Base-by-base conservation (phyloP, 2,329 filamentous ascomycete species). In the Pestalotiopsis sp. region DNA sequence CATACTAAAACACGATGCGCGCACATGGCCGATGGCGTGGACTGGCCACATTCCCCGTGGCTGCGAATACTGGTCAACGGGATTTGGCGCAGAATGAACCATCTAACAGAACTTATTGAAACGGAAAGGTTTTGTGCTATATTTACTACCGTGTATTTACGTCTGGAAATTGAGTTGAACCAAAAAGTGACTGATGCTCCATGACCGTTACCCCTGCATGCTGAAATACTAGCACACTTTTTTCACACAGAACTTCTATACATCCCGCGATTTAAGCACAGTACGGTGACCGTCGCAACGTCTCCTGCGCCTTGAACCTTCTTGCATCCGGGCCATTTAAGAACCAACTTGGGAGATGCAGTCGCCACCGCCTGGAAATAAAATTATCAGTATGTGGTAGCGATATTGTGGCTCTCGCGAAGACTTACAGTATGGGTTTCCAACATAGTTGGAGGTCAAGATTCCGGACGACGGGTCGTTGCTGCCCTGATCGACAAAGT, bases 401-500 rank as follows among this genome's bases (percentile, higher is more conserved):
- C 40, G 40, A n/a, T 3, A 44, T 48, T 48, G 14, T 48, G 40
- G 40, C 40, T n/a, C 3, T 48, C 14, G 7, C 0, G 13, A 3
- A 6, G 26, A 65, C 68, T 67, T 65, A 68, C 68, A 70, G 48
- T 62, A 70, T 24, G 68, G 68, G 60, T 68, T 65, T 17, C 64
- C 66, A 22, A 70, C 70, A 58, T 71, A 71, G 66, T 71, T 71
- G 61, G 67, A 71, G 13, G 70, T 71, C 38, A 71, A 56, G 58
- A 71, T 71, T 3, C 70, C 70, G 3, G 58, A 64, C 3, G 68
- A 70, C 0, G 70, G 70, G 67, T 70, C 66, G 44, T 71, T 71
- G 64, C 67, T 70, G 20, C 60, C 64, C 67, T 69, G 38, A 38
- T 71, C 70, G 62, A 71, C 68, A 44, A 68, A 71, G 62, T 70